A percentile compares a stretch with the other conserved stretches of the same genome.
Conservation (phyloP, 2,329 filamentous ascomycete species). For the Penicillium expansum region DNA sequence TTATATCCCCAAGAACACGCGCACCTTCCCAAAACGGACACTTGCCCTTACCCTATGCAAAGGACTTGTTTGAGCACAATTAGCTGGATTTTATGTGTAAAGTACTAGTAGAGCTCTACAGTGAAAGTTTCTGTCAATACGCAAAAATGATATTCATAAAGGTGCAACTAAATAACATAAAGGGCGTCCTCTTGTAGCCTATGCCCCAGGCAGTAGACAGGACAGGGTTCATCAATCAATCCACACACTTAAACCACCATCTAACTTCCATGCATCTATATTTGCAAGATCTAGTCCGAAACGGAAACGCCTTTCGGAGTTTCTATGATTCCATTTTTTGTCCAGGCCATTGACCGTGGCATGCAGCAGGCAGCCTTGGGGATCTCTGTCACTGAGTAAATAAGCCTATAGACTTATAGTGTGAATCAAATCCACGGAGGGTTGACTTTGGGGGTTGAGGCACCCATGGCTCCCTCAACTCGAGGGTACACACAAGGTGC, state of each 20-base stretch:
- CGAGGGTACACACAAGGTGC: background rate
- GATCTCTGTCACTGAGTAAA: background rate
- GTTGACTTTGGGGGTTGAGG: background rate
- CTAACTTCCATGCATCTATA: background rate
- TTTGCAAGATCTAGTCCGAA: background rate
- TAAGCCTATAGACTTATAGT: background rate
- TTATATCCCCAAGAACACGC: background rate
- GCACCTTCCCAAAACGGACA: background rate
- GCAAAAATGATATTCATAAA: conserved; percentile 1
- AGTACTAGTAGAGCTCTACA: background rate
- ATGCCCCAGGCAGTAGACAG: conserved; percentile 4
- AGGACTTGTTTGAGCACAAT: background rate
- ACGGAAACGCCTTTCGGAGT: background rate
- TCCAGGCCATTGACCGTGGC: background rate
- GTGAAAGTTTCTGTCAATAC: background rate
- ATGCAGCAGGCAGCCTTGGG: background rate
- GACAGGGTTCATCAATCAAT: conserved; percentile 1
- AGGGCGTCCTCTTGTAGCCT: background rate
- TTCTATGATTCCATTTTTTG: background rate
- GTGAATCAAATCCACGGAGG: background rate
- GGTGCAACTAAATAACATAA: conserved; percentile 1
- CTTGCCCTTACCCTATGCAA: background rate
- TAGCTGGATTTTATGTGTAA: background rate
- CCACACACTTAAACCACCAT: background rate
- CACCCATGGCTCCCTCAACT: background rate